Base-by-base conservation (phyloP, 2,329 filamentous ascomycete genomes). In the Fonsecaea monophora region DNA sequence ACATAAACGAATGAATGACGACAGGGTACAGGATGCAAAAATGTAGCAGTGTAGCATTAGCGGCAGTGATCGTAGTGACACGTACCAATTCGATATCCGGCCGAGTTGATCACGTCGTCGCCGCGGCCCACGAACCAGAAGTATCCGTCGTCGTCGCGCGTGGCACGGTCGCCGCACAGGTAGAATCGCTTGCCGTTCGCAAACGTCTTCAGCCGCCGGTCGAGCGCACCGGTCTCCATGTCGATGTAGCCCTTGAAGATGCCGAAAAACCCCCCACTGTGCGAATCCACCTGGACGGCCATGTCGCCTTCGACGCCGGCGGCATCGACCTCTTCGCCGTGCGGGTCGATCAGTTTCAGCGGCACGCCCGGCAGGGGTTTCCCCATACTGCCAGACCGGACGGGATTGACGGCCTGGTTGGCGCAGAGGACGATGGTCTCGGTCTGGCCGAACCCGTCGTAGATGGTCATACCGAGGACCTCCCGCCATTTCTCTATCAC, bases 401-500 rank as follows among this genome's bases (percentile, higher is more conserved):
- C 65, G 37, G 77, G 73, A 40, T 74, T 69, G 8, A 74, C 57
- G 4, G 74, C 74, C 30, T 70, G 75, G 66, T 79, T 80, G n/a
- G 76, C 77, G 60, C 77, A 79, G 0, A 79, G 67, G 3, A 80
- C 71, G 6, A 78, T 75, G 5, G 77, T 78, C 64, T 80, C 78
- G 9, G 76, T 79, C 65, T 80, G 78, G 1, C 78, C 78, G 58
- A 78, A 80, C 1, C 78, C 78, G 64, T 80, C 78, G 53, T 73
- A 73, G 42, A 80, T 80, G 34, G 77, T 70, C 48, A 78, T 61
- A 6, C 66, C 66, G 0, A 71, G 76, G 59, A 75, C 75, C 55
- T 74, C 70, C 53, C 73, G 70, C 77, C 77, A 80, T 53, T 75
- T 60, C 3, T 71, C 66, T 25, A 80, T 78, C 0, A 79, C 78